Conservation (phyloP, 2,329 filamentous ascomycete genomes). For the Venturia carpophila region DNA sequence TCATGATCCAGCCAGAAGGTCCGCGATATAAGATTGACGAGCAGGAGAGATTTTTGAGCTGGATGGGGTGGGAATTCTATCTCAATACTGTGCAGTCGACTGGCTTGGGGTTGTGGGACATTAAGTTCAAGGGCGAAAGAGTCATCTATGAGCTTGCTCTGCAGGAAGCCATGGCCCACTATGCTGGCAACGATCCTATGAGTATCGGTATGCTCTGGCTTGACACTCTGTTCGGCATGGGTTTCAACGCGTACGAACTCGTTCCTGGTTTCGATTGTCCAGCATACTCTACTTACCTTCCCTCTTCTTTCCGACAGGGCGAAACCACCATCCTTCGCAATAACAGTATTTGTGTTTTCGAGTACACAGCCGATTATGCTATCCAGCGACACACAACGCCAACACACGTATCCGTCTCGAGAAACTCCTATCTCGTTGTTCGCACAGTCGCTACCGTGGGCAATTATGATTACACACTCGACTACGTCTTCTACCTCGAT, state of each 20-base stretch:
- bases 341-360: constrained; percentile 36
- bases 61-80: constrained; percentile 49
- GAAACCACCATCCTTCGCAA: constrained; percentile 28
- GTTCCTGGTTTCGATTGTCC: constrained; percentile 40
- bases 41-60: constrained; percentile 42
- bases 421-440: constrained; percentile 35
- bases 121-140: constrained; percentile 44
- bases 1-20: constrained; percentile 33
- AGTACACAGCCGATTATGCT: constrained; percentile 30
- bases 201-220: constrained; percentile 37
- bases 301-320: constrained; percentile 27
- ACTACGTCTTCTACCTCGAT: constrained; percentile 42
- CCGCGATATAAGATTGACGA: constrained; percentile 37
- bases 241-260: constrained; percentile 32
- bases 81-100: constrained; percentile 38
- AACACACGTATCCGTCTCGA: constrained; percentile 27
- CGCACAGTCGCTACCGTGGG: constrained; percentile 44
- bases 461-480: constrained; percentile 44
- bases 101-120: constrained; percentile 43
- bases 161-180: constrained; percentile 48
- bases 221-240: constrained; percentile 35
- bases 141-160: constrained; percentile 47
- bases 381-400: constrained; percentile 28
- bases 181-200: constrained; percentile 43
- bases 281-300: constrained; percentile 33